These are phyloP conservation scores for Sordariomycetes sp. DNA, from an alignment of 2,329 filamentous ascomycete genomes.

Conservation along the genomic window DNA sequence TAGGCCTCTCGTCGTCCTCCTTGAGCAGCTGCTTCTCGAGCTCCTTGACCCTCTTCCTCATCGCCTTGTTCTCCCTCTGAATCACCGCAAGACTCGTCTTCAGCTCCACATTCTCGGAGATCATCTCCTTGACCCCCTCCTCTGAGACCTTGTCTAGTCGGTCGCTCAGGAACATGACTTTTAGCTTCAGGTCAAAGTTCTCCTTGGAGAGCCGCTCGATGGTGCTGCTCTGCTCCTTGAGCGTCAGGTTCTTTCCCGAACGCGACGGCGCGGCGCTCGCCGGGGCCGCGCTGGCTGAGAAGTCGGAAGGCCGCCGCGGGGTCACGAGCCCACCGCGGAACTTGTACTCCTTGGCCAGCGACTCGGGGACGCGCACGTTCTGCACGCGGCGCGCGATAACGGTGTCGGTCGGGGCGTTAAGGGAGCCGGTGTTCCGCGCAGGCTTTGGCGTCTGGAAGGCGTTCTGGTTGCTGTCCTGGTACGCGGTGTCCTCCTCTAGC, in stretches of 20 bases:
- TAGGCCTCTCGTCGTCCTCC: slow-evolving; percentile 48
- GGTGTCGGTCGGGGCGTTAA: slow-evolving; percentile 65
- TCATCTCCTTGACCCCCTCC: slow-evolving; percentile 95
- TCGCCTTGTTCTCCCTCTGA: slow-evolving; percentile 77
- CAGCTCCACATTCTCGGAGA: slow-evolving; percentile 90
- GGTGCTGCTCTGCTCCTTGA: slow-evolving; percentile 95
- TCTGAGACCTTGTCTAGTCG: slow-evolving; percentile 87
- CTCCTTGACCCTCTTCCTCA: slow-evolving; percentile 73
- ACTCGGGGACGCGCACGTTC: slow-evolving; percentile 83
- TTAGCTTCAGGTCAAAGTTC: slow-evolving; percentile 94
- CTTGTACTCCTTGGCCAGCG: slow-evolving; percentile 73
- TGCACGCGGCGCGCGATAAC: slow-evolving; percentile 78
- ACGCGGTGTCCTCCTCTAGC: slow-evolving; percentile 31
- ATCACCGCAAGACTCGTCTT: slow-evolving; percentile 81
- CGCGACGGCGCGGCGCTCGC: slow-evolving; percentile 29
- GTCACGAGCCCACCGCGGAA: slow-evolving; percentile 56
- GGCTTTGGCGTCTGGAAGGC: slow-evolving; percentile 59
- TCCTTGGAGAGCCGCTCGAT: slow-evolving; percentile 95
- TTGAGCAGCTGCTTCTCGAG: slow-evolving; percentile 68
- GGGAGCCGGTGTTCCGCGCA: slow-evolving; percentile 28
- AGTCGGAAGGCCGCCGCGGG: slow-evolving; percentile 35
- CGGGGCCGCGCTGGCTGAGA: slow-evolving; percentile 39
- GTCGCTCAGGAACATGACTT: slow-evolving; percentile 93
- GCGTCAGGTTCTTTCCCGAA: slow-evolving; percentile 60
- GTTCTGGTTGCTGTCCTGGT: slow-evolving; percentile 22